Evolutionary conservation across 495 filamentous ascomycete species (phyloP), one percentile per base, ranked within the genome.

Genomic region (Aspergillus kassunensis): DNA sequence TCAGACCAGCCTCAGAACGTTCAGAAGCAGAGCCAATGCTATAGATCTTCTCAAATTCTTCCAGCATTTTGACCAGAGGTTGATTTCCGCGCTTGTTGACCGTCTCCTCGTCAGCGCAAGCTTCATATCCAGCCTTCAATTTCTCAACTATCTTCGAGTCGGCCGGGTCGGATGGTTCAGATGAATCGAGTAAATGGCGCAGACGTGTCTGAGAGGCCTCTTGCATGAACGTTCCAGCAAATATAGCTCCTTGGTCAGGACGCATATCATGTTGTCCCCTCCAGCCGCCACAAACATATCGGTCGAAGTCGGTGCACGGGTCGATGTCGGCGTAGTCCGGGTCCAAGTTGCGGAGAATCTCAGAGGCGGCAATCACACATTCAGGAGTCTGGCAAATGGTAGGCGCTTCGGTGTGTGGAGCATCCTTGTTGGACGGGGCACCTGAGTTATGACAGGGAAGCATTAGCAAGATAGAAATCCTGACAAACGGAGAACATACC

Each of bases 201-300:
- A 89, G 77, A 10, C 77, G 70, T 41, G 71, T 72, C 46, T 84
- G 74, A 9, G 78, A 78, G 39, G 79, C 76, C 58, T 86, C 80
- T 18, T 60, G 65, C 77, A 86, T 84, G 18, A 78, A 70, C 2
- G 80, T 83, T 21, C 75, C 76, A 7, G 79, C 76, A 48, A 81
- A 83, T 19, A 79, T 74, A 35, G 77, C 75, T 13, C 81, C 78
- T 54, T 83, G 82, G 60, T 88, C 84, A 16, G 83, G 67, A 4
- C 84, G 79, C 53, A 89, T 79, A 58, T 87, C 84, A 68, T 87
- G 80, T 25, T 75, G 77, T 21, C 80, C 72, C 36, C 72, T 66
- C 78, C 83, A 88, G 15, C 86, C 86, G 44, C 80, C 83, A 59
- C 86, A 90, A 30, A 86, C 82, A 56, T 81, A 78, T 54, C 82